Base-by-base conservation (phyloP, 225 moss, liverwort and hornwort genomes). In the Bryoerythrophyllum caledonicum region DNA sequence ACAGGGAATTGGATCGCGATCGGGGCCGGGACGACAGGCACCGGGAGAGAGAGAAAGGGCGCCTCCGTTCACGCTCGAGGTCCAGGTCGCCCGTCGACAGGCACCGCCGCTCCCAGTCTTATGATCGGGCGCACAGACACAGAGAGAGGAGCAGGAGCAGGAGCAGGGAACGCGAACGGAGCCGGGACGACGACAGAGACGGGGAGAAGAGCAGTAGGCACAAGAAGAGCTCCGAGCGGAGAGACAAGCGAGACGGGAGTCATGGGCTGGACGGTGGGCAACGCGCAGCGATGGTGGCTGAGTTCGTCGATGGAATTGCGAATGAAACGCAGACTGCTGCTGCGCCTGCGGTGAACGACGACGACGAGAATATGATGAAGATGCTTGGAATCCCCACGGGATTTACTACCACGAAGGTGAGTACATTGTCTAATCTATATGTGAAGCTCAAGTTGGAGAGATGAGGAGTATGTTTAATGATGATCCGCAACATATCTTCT, bases 281-380 rank as follows among this genome's bases (percentile, higher is more conserved):
- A 66, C 88, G 94, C 62, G 95, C 99, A 28, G 99, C 99, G 14
- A 90, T 97, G 74, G 99, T 99, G 71, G 99, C 99, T 4, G 93
- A 99, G 76, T 99, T 87, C 76, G 95, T 99, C 2, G 99, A 99
- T 46, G 95, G 93, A 54, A 99, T 99, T 77, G 99, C 89, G 10
- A 90, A 93, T 52, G 95, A 90, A 77, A 93, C 93, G 26, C 87
- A 86, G 77, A 83, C 85, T 61, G 86, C 85, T 43, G 76, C 74
- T 65, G 60, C 88, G 38, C 83, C 79, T 69, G 82, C 76, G 37
- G 71, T 81, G 69, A 32, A 5, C 32, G 89, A 93, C 25, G 90
- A 99, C 34, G 99, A 99, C 74, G 99, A 95, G 70, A 91, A 94
- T 63, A 66, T 95, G 1, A 99, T 99, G 99, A 93, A 93, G 79